Evolutionary conservation across 1,139 yeast species (phyloP), one percentile per base, ranked within the genome.

Genomic region (Yamadazyma siamensis): DNA sequence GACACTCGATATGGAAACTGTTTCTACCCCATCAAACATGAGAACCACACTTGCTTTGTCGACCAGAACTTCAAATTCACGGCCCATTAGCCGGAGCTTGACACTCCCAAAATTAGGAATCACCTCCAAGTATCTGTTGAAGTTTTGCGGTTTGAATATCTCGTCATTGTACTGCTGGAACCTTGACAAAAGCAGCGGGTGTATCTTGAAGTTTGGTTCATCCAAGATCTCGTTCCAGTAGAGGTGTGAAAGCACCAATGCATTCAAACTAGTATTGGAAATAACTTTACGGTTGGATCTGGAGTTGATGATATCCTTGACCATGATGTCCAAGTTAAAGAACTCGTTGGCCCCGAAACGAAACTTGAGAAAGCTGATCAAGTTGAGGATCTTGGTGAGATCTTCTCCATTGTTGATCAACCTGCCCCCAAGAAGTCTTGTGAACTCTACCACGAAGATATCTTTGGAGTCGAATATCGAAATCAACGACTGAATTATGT

Each of bases 381-480:
- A 70, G 4, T 54, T 41, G 14, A 56, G 45, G 3, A 72, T 61
- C 7, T 64, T 68, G 0, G 51, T 44, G 1, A 77, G 64, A 13
- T 29, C 23, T 9, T 35, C 33, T 21, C 31, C 29, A 11, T 19
- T 66, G 49, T 6, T 65, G 10, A 86, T 59, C 40, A 91, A 63
- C 35, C 76, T 67, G 11, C 67, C 65, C 0, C 94, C 83, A 44
- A 88, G 78, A 8, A 82, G 60, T 17, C 67, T 65, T 5, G 83
- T 74, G 43, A 91, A 75, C 46, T 86, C 95, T 22, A 72, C 66
- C 22, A 87, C 71, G 42, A 91, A 82, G 1, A 75, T 64, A n/a
- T 77, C 85, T 44, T 81, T 82, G 39, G 83, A 76, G 31, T 88
- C 95, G 53, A 83, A 85, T 2, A 89, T 75, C 1, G 91, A 77